These are phyloP conservation scores for Pleoardoris graminearum DNA, from an alignment of 2,329 filamentous ascomycete species.

Conservation along the genomic window DNA sequence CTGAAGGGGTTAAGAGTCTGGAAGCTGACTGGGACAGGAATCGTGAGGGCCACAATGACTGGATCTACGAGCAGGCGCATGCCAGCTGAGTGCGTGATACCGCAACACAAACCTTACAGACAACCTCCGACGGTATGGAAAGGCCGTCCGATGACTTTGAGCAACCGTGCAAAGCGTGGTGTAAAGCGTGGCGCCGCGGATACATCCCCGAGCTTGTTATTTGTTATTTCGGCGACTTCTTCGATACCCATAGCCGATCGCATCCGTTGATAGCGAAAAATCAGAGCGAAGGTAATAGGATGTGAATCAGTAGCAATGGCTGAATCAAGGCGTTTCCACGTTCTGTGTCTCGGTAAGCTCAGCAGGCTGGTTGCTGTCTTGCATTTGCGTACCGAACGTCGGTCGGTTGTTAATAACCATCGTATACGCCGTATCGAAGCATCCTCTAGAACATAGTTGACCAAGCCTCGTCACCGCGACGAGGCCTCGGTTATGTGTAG, in stretches of 20 bases:
- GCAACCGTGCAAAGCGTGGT: neutral
- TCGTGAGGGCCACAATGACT: constrained; percentile 87
- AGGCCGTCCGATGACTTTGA: neutral
- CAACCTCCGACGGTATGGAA: neutral
- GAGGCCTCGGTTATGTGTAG: constrained; percentile 2
- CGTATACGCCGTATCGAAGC: neutral
- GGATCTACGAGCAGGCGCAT: constrained; percentile 87
- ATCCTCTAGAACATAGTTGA: neutral
- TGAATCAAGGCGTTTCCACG: neutral
- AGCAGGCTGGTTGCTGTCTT: neutral
- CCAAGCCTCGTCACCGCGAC: neutral
- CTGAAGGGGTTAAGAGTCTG: neutral
- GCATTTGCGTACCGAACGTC: neutral
- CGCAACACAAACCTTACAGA: neutral
- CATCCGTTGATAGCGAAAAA: neutral
- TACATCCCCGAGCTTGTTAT: neutral
- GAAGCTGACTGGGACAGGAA: constrained; percentile 60
- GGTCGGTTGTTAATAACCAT: neutral
- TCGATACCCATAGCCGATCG: constrained; percentile 1
- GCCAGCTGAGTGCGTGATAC: constrained; percentile 21
- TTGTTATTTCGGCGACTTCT: neutral
- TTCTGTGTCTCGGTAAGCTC: no score
- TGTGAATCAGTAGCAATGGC: neutral
- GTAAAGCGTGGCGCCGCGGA: neutral
- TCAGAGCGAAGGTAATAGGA: neutral